Conservation (phyloP, 345 rosid genomes). For the Melaleuca alternifolia region DNA sequence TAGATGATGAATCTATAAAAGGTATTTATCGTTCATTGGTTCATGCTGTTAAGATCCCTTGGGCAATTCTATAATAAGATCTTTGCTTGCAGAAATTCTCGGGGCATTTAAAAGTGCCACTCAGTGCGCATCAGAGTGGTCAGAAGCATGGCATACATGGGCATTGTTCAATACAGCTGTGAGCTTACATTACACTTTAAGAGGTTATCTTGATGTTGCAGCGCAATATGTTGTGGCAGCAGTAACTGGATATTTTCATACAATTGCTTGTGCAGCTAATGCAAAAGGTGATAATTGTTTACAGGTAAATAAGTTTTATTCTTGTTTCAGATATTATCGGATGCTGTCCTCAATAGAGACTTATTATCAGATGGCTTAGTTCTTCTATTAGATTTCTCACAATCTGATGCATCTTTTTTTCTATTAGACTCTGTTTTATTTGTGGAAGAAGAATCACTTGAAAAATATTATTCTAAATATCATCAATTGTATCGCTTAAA, state of each 20-base stretch:
- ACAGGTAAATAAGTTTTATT: conserved; percentile 44
- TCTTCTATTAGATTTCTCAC: background rate
- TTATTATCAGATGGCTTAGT: background rate
- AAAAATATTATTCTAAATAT: background rate
- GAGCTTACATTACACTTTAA: conserved; percentile 73
- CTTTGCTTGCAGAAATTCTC: conserved; percentile 49
- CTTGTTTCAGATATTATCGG: background rate
- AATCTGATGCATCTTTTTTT: background rate
- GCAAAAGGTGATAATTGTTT: conserved; percentile 96
- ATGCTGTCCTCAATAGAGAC: background rate
- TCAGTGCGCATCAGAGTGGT: conserved; percentile 72
- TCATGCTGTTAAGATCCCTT: background rate
- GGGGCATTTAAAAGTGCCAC: conserved; percentile 72
- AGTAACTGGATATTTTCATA: conserved; percentile 94
- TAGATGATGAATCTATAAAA: conserved; percentile 85
- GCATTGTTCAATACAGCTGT: conserved; percentile 96
- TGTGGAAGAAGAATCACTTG: background rate
- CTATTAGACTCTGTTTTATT: background rate
- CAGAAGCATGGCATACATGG: conserved; percentile 97
- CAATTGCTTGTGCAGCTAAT: conserved; percentile 89
- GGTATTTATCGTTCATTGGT: conserved; percentile 7
- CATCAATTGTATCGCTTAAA: background rate
- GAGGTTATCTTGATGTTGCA: conserved; percentile 46
- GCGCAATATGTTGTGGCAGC: conserved; percentile 89
- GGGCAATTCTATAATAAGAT: background rate